Base-by-base conservation (phyloP, 1,284 basidiomycete species). In the Serendipita sp. region DNA sequence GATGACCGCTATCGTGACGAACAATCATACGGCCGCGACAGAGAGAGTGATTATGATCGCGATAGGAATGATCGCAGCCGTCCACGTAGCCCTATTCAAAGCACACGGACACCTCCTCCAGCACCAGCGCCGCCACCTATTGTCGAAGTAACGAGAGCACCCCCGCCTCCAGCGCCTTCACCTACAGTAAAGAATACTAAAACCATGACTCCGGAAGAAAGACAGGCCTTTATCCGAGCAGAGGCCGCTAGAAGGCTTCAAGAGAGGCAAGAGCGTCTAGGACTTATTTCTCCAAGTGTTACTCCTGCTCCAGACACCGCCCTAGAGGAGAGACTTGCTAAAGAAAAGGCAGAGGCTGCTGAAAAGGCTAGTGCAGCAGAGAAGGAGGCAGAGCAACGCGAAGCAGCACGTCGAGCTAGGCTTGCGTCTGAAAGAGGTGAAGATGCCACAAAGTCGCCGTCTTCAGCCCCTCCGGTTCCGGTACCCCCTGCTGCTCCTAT, bases 261-360 rank as follows among this genome's bases (percentile, higher is more conserved):
- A 68, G 93, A 88, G 49, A 87, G 95, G 35, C 93, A 91, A 80
- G 83, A 85, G 45, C 88, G 88, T 6, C 80, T 98, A 2, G 95
- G 96, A 13, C 78, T 86, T 34, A 79, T 88, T 1, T 77, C 81
- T 0, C 73, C 80, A 3, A 74, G 85, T 2, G 69, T 82, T 0
- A 71, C 81, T 2, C 71, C 69, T 2, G 74, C 77, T 3, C 75
- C 91, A 1, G 93, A 94, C 71, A 83, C 82, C 12, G 81, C 77
- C 62, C 88, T 93, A 2, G 88, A 91, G 70, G 88, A 91, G 68
- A 77, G 93, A 34, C 78, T 96, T 1, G 85, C 83, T 30, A 79
- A 85, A 68, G 93, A 97, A 71, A 87, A 86, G 74, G 83, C 82
- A 71, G 89, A 93, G 71, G 91, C 88, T 0, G 91, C 92, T 69